Evolutionary conservation across 1,284 basidiomycete species (phyloP), one percentile per base, ranked within the genome.

Genomic region (Cystobasidium sp.): DNA sequence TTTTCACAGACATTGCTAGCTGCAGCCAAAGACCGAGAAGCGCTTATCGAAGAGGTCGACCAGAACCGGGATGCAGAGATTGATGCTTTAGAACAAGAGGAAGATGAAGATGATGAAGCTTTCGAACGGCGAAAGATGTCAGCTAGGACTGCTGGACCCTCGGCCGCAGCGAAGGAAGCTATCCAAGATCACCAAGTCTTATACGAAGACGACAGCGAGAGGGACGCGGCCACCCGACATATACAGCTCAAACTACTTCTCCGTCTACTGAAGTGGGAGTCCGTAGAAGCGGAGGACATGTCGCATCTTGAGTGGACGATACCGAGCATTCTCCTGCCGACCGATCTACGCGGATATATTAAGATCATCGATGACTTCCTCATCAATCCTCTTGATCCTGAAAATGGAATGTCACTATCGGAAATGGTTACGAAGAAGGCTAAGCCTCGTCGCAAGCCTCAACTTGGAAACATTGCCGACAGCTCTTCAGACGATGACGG

Each of bases 161-260:
- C 92, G 16, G 84, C 84, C 44, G 90, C 90, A 49, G 91, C 91
- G 0, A 80, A 88, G 41, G 86, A 85, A 14, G 90, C 91, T 82
- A 89, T 95, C 78, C 85, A 83, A 43, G 90, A 91, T 80, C 90
- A 91, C 81, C 61, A 55, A 9, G 53, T 70, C n/a, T 37, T 41
- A n/a, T 47, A 41, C 71, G 90, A 90, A 75, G 85, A 83, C 67
- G 88, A 93, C 69, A 88, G 91, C 69, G 87, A 89, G 68, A 88
- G 88, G 6, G 84, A 88, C n/a, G 91, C 90, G 0, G 90, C 90
- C 0, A 89, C 89, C 31, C 89, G 88, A 78, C 88, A 95, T 79
- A 84, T 89, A 4, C 86, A 90, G 71, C 84, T 97, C 75, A 93
- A 93, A 80, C 86, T 97, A 9, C 82, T 97, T 76, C 90, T 95